phyloP scores from a whole-genome alignment of 2,329 filamentous ascomycete species.

The Myriosclerotinia duriaeana region DNA sequence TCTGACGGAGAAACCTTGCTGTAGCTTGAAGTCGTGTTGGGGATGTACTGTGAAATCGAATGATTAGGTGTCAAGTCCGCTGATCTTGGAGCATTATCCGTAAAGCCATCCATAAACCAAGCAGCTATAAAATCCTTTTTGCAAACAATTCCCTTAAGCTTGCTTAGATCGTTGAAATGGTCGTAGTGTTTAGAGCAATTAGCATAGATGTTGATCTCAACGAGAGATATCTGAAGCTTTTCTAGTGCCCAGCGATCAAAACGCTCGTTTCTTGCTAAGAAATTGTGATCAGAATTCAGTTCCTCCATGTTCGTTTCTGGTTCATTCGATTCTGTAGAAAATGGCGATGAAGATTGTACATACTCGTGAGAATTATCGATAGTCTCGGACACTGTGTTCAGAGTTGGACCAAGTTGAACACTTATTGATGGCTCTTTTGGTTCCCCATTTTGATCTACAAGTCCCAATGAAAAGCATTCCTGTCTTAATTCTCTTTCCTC shows the following conservation, averaged over 20 bases:
- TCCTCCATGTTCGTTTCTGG: not conserved
- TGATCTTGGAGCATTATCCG: not conserved
- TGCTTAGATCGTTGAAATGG: not conserved
- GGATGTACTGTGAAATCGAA: not conserved
- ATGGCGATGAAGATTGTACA: slow-evolving; percentile 29
- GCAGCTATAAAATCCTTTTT: slow-evolving; percentile 26
- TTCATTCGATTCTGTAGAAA: slow-evolving; percentile 22
- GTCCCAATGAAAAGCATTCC: slow-evolving; percentile 27
- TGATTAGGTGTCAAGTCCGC: not conserved
- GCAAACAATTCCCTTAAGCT: slow-evolving; percentile 22
- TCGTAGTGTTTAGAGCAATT: slow-evolving; percentile 1
- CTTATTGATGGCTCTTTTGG: slow-evolving; percentile 26
- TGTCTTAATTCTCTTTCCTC: slow-evolving; percentile 25
- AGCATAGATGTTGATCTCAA: slow-evolving; percentile 32
- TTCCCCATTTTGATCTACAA: slow-evolving; percentile 34
- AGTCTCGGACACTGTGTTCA: slow-evolving; percentile 12
- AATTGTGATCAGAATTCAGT: slow-evolving; percentile 8
- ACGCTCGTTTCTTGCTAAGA: slow-evolving; percentile 16
- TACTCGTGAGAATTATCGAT: slow-evolving; percentile 25
- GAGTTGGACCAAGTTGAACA: slow-evolving; percentile 20
- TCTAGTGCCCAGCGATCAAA: slow-evolving; percentile 35
- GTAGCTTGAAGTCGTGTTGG: too few species aligned
- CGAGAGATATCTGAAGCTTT: slow-evolving; percentile 28
- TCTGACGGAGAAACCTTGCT: not conserved
- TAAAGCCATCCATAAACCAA: slow-evolving; percentile 31